Evolutionary conservation across 257 asterid genomes (phyloP).

Genomic region (Salvia hispanica): DNA sequence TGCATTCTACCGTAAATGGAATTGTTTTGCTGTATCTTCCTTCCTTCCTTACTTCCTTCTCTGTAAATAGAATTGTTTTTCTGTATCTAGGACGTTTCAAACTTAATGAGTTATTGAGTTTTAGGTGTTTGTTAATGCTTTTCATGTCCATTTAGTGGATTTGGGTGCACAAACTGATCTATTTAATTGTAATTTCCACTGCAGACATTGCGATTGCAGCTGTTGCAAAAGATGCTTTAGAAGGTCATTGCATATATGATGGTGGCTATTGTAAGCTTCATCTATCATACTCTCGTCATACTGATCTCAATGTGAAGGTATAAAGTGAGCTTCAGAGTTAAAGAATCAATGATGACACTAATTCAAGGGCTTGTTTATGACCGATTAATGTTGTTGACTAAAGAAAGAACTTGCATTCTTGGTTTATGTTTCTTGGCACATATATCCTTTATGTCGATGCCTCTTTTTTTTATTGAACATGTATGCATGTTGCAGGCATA

Average conservation of each 20-base stretch:
- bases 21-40: neutral
- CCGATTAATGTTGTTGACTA: conserved; percentile 14
- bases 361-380: conserved; percentile 27
- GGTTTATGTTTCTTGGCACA: conserved; percentile 39
- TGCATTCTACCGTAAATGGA: neutral
- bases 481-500: conserved; percentile 50
- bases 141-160: neutral
- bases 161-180: conserved; percentile 25
- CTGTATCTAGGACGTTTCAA: conserved; percentile 10
- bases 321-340: conserved; percentile 46
- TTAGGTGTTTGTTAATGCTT: conserved; percentile 9
- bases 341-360: conserved; percentile 17
- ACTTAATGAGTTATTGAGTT: conserved; percentile 3
- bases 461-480: neutral
- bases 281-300: conserved; percentile 94
- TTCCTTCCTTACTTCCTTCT: neutral
- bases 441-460: conserved; percentile 16
- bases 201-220: conserved; percentile 71
- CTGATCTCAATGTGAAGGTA: conserved; percentile 96
- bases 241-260: conserved; percentile 94
- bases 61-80: conserved; percentile 2
- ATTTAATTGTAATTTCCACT: conserved; percentile 17
- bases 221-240: conserved; percentile 73
- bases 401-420: conserved; percentile 25
- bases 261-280: conserved; percentile 99